Conservation (phyloP, 2,329 filamentous ascomycete genomes). For the Aspergillus terreus region DNA sequence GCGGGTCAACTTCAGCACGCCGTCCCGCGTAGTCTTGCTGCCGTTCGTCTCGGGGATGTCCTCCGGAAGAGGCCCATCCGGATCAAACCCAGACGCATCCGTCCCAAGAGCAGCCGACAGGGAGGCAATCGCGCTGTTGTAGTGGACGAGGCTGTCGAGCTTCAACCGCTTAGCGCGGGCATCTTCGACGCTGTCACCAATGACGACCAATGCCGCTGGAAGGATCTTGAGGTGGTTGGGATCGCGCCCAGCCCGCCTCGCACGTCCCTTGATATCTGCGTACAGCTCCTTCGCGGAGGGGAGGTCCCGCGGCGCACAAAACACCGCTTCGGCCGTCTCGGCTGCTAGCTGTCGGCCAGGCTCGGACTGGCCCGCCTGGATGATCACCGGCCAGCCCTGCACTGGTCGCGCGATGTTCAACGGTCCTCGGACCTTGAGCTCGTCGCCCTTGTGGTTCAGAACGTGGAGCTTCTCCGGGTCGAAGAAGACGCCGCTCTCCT, state of each 20-base stretch:
- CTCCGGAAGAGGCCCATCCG: slow-evolving; percentile 47
- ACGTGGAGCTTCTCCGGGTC: slow-evolving; percentile 53
- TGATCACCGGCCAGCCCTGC: slow-evolving; percentile 55
- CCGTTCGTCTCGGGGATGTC: slow-evolving; percentile 54
- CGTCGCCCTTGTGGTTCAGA: slow-evolving; percentile 49
- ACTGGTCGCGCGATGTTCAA: slow-evolving; percentile 52
- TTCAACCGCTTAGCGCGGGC: slow-evolving; percentile 48
- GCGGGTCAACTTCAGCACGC: slow-evolving; percentile 44
- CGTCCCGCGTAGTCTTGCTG: slow-evolving; percentile 48
- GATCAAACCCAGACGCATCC: slow-evolving; percentile 48
- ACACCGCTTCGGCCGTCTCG: slow-evolving; percentile 53
- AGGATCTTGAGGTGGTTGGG: slow-evolving; percentile 50
- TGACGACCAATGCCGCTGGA: slow-evolving; percentile 49
- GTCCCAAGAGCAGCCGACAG: slow-evolving; percentile 48
- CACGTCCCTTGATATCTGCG: slow-evolving; percentile 50
- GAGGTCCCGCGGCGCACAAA: slow-evolving; percentile 49
- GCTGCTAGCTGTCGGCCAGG: slow-evolving; percentile 50
- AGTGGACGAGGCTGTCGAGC: slow-evolving; percentile 52
- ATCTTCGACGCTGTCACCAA: slow-evolving; percentile 49
- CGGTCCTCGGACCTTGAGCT: slow-evolving; percentile 46
- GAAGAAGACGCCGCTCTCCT: slow-evolving; percentile 47
- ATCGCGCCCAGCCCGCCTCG: slow-evolving; percentile 44
- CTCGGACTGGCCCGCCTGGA: slow-evolving; percentile 54
- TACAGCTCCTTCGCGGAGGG: slow-evolving; percentile 48
- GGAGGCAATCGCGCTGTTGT: slow-evolving; percentile 53